Conservation (phyloP, 257 asterid species). For the Salvia splendens region DNA sequence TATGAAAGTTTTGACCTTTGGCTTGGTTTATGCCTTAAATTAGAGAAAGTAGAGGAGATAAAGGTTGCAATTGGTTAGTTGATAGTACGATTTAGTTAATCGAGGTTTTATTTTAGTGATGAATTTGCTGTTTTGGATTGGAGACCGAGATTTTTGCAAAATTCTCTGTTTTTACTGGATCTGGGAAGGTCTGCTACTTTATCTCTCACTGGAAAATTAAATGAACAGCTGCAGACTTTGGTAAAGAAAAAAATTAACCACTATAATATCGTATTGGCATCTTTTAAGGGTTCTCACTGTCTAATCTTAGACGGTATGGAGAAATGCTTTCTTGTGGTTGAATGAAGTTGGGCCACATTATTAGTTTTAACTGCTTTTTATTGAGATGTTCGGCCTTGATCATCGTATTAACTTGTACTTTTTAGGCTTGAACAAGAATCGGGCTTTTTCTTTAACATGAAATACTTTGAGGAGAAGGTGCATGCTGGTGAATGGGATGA, state of each 20-base stretch:
- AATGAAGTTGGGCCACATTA: constrained; percentile 5
- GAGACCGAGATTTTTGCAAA: neutral
- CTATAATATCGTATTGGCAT: neutral
- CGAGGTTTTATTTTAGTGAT: constrained; percentile 7
- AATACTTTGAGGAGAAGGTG: constrained; percentile 93
- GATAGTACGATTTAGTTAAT: constrained; percentile 18
- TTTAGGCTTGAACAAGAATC: constrained; percentile 96
- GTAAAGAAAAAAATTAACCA: neutral
- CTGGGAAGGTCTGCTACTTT: constrained; percentile 9
- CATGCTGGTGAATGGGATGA: constrained; percentile 99
- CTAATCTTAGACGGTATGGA: neutral
- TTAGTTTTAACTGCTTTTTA: neutral
- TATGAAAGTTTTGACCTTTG: constrained; percentile 28
- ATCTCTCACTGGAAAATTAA: neutral
- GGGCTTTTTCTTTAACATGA: constrained; percentile 93
- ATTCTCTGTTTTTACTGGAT: constrained; percentile 18
- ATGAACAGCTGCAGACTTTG: constrained; percentile 22
- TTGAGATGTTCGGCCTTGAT: constrained; percentile 7
- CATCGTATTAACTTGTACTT: constrained; percentile 6
- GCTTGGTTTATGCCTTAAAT: constrained; percentile 14
- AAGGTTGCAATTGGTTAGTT: neutral
- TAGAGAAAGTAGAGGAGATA: neutral
- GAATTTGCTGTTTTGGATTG: constrained; percentile 18
- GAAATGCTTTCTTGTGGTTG: neutral
- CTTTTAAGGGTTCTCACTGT: neutral